These are phyloP conservation scores for Lotus japonicus DNA, from an alignment of 306 rosid genomes.

Conservation along the genomic window DNA sequence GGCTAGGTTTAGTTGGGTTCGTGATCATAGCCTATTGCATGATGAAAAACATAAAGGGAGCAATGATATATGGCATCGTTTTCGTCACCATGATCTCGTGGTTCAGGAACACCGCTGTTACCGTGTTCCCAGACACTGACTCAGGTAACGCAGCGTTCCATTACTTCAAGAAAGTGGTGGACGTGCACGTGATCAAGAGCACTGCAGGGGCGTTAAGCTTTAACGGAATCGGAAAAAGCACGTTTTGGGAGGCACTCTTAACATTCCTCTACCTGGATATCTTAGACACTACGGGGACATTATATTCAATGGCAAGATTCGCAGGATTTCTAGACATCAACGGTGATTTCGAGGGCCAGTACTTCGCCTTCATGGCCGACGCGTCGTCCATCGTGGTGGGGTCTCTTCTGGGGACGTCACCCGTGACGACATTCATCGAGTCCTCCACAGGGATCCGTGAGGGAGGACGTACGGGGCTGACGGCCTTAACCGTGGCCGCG, in stretches of 20 bases:
- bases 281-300: constrained; percentile 65
- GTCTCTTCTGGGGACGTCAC: constrained; percentile 70
- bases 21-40: constrained; percentile 64
- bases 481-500: constrained; percentile 57
- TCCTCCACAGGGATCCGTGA: constrained; percentile 83
- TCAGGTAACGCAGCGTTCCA: constrained; percentile 32
- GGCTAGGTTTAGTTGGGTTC: constrained; percentile 75
- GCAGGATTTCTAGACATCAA: constrained; percentile 58
- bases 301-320: constrained; percentile 77
- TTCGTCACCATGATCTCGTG: constrained; percentile 77
- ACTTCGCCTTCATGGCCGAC: constrained; percentile 81
- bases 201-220: constrained; percentile 74
- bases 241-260: constrained; percentile 72
- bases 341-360: constrained; percentile 84
- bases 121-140: constrained; percentile 56
- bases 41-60: constrained; percentile 59
- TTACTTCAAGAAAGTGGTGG: constrained; percentile 71
- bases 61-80: constrained; percentile 79
- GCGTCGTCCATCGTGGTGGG: constrained; percentile 75
- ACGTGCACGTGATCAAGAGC: constrained; percentile 48
- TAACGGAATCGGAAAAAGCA: constrained; percentile 31
- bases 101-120: constrained; percentile 67
- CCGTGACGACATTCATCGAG: constrained; percentile 63
- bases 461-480: constrained; percentile 81
- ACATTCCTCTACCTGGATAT: constrained; percentile 80